Evolutionary conservation across 2,329 filamentous ascomycete genomes (phyloP).

Genomic region (Hypoxylon sp.): DNA sequence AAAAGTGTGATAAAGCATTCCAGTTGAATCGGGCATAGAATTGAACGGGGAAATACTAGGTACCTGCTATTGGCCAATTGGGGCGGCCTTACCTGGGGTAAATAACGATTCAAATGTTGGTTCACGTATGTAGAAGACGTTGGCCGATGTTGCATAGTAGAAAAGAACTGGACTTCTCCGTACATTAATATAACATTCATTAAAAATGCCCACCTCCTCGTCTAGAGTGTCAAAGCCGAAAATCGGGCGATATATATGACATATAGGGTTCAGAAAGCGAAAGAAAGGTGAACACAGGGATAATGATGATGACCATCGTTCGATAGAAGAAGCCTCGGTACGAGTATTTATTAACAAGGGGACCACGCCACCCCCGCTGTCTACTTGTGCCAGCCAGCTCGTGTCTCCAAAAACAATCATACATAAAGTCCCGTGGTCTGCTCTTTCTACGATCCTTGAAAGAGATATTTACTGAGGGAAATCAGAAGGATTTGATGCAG

Average conservation of each 20-base stretch:
- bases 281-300: background rate
- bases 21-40: background rate
- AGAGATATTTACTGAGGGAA: background rate
- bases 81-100: background rate
- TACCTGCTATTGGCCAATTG: background rate
- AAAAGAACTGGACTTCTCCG: background rate
- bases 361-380: background rate
- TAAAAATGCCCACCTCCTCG: background rate
- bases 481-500: slow-evolving; percentile 2
- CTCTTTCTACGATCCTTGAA: background rate
- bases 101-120: background rate
- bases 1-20: too few species aligned
- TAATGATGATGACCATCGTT: slow-evolving; percentile 4
- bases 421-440: background rate
- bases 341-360: background rate
- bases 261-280: background rate
- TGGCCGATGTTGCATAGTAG: background rate
- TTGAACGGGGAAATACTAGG: background rate
- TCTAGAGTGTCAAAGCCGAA: slow-evolving; percentile 7
- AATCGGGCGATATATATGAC: background rate
- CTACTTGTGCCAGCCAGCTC: background rate
- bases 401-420: background rate
- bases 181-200: background rate
- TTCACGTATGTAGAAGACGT: background rate
- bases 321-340: slow-evolving; percentile 16